Evolutionary conservation across 306 rosid species (phyloP).

Genomic region (Lathyrus sativus): DNA sequence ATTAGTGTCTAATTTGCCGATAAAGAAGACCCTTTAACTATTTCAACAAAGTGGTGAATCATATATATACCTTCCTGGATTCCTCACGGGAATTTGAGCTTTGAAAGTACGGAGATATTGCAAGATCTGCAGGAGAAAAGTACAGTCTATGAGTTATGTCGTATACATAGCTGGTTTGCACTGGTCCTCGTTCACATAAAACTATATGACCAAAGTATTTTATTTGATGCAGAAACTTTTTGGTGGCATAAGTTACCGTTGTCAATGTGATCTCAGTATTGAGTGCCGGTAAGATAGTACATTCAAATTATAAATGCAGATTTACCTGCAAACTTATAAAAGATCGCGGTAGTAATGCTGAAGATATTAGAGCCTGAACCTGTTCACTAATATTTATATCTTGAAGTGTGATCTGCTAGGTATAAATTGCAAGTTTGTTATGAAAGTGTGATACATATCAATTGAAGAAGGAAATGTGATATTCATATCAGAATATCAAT

Average conservation of each 20-base stretch:
- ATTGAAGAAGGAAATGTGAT: constrained; percentile 22
- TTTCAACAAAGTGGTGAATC: constrained; percentile 15
- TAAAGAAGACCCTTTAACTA: not conserved
- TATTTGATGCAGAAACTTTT: constrained; percentile 18
- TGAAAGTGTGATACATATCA: not conserved
- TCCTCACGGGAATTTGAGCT: constrained; percentile 75
- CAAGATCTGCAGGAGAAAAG: constrained; percentile 58
- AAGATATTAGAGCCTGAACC: constrained; percentile 85
- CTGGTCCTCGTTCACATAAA: constrained; percentile 18
- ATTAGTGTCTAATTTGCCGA: not conserved
- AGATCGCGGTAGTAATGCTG: constrained; percentile 87
- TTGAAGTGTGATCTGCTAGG: constrained; percentile 74
- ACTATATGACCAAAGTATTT: constrained; percentile 5
- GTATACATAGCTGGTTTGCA: not conserved
- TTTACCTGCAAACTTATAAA: constrained; percentile 82
- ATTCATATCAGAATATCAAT: constrained; percentile 3
- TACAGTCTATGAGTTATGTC: constrained; percentile 1
- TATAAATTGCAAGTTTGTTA: constrained; percentile 34
- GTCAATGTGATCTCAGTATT: constrained; percentile 16
- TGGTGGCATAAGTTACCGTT: not conserved
- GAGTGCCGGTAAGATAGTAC: not conserved
- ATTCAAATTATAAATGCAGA: constrained; percentile 18
- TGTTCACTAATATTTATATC: constrained; percentile 75
- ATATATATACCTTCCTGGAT: constrained; percentile 66
- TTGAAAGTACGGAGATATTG: constrained; percentile 74